These are phyloP conservation scores for Turnera subulata DNA, from an alignment of 345 rosid species.

Conservation along the genomic window DNA sequence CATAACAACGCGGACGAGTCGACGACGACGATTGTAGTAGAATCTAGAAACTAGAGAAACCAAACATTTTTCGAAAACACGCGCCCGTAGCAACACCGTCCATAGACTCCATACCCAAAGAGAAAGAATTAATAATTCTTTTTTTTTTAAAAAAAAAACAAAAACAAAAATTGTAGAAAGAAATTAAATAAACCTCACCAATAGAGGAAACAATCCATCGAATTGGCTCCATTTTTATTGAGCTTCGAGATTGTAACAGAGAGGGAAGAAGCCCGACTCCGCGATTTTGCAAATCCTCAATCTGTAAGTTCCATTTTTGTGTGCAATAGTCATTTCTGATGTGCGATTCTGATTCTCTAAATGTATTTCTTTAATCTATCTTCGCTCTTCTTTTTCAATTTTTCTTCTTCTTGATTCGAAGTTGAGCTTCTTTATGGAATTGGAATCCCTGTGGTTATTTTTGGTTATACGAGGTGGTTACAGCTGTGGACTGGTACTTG, in stretches of 20 bases:
- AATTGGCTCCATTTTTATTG: background rate
- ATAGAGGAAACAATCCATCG: background rate
- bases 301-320: conserved; percentile 24
- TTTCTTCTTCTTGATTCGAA: background rate
- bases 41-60: too few species aligned
- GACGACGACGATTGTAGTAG: too few species aligned
- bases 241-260: background rate
- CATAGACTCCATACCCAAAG: background rate
- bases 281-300: background rate
- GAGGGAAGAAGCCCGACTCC: background rate
- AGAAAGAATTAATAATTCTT: too few species aligned
- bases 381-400: background rate
- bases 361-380: too few species aligned
- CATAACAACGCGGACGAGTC: background rate
- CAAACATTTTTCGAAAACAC: too few species aligned
- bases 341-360: too few species aligned
- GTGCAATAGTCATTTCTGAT: too few species aligned
- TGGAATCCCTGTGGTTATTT: background rate
- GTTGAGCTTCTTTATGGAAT: background rate
- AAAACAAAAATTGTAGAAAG: too few species aligned
- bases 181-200: background rate
- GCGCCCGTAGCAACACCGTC: too few species aligned
- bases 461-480: too few species aligned
- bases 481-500: too few species aligned
- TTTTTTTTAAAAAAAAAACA: background rate